These are phyloP conservation scores for Fraxinus sp. DNA, from an alignment of 305 asterid species.

Conservation along the genomic window DNA sequence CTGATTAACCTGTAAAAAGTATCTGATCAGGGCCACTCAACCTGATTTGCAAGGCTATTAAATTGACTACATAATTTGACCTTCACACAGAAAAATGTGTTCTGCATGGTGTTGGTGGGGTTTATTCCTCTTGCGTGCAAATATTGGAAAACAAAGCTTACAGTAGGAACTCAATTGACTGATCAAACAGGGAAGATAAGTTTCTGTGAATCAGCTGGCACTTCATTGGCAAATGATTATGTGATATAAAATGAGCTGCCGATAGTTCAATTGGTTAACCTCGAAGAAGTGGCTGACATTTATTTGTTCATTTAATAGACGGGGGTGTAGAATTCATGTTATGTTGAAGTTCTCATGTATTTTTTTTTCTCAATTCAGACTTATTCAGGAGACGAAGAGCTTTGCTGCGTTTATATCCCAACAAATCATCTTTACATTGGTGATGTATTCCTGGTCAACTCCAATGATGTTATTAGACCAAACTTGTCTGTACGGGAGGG, in stretches of 20 bases:
- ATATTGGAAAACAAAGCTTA: neutral
- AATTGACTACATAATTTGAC: too few species aligned
- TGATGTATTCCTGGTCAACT: constrained; percentile 38
- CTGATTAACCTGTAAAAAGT: neutral
- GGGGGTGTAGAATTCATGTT: neutral
- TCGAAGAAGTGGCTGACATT: neutral
- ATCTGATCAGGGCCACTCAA: neutral
- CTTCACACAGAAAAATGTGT: neutral
- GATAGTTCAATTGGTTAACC: neutral
- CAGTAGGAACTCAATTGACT: neutral
- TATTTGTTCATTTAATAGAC: neutral
- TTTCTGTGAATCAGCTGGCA: neutral
- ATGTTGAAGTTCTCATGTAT: neutral
- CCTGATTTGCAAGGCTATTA: neutral
- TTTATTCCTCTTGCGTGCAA: neutral
- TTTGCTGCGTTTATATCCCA: constrained; percentile 42
- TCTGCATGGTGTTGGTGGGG: neutral
- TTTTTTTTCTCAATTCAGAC: neutral
- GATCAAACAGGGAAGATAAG: neutral
- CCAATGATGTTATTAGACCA: constrained; percentile 40
- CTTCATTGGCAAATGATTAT: neutral
- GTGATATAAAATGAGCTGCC: neutral
- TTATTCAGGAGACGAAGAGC: constrained; percentile 39
- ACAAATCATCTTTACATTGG: constrained; percentile 46
- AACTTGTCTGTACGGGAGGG: constrained; percentile 45